Conservation (phyloP, 352 stramenopile genomes). For the Phytophthora niederhauseri region DNA sequence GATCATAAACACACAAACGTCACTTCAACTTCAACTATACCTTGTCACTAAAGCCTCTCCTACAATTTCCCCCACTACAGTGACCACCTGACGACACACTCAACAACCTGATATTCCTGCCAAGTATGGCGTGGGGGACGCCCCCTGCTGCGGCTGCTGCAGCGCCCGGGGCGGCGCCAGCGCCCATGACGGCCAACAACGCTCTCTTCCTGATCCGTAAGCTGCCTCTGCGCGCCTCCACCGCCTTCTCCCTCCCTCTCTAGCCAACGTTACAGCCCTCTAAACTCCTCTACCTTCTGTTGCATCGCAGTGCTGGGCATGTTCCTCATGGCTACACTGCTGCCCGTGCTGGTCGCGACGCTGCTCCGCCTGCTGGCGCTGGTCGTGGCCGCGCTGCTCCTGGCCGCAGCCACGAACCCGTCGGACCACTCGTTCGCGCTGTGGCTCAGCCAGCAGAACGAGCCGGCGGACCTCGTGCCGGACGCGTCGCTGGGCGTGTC, state of each 20-base stretch:
- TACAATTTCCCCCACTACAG: background rate
- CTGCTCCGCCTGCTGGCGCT: constrained; percentile 50
- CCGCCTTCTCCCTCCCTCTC: constrained; percentile 8
- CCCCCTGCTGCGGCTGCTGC: constrained; percentile 14
- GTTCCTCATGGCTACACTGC: constrained; percentile 70
- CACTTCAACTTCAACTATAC: too few species aligned
- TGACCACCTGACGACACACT: background rate
- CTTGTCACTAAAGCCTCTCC: background rate
- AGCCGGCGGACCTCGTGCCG: constrained; percentile 32
- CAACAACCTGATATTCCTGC: constrained; percentile 17
- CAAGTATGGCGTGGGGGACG: constrained; percentile 25
- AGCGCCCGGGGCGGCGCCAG: constrained; percentile 25
- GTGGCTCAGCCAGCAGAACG: constrained; percentile 69
- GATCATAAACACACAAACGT: too few species aligned
- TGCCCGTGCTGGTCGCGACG: constrained; percentile 59
- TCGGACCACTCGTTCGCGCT: constrained; percentile 73
- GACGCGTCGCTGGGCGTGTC: constrained; percentile 58
- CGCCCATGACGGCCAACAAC: constrained; percentile 60
- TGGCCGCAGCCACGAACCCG: constrained; percentile 61
- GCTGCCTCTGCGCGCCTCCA: constrained; percentile 9
- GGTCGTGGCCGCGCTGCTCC: constrained; percentile 26
- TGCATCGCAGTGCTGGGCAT: constrained; percentile 62
- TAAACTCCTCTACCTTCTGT: constrained; percentile 9
- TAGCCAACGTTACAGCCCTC: constrained; percentile 5
- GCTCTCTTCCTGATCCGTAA: constrained; percentile 74